phyloP scores from a whole-genome alignment of 2,329 filamentous ascomycete genomes.

The Cercospora zeae-maydis region DNA sequence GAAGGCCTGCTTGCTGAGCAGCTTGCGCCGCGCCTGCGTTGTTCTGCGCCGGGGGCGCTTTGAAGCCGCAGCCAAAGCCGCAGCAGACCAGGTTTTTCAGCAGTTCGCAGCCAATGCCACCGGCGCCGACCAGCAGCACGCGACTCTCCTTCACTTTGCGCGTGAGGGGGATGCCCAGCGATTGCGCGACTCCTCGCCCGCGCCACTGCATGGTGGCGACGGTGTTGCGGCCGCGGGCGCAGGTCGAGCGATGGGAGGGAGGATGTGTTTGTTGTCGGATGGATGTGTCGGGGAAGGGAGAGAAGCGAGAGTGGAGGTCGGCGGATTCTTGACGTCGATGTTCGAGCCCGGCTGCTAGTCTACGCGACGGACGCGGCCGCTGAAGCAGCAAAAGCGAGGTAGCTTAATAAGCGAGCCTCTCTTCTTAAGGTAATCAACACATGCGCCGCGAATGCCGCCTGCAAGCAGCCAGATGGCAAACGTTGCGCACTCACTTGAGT shows the following conservation, averaged over 20 bases:
- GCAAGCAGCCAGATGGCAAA: neutral
- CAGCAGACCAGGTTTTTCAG: conserved; percentile 92
- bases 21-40: conserved; percentile 9
- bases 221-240: neutral
- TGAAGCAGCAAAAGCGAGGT: neutral
- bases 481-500: neutral
- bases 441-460: neutral
- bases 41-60: neutral
- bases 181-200: conserved; percentile 55
- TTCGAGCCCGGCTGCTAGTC: neutral
- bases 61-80: conserved; percentile 63
- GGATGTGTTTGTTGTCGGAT: neutral
- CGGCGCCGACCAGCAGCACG: conserved; percentile 88
- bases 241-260: neutral
- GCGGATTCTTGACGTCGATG: neutral
- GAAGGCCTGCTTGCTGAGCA: neutral
- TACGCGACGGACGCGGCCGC: neutral
- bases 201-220: conserved; percentile 42
- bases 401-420: neutral
- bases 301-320: neutral
- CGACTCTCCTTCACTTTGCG: conserved; percentile 35
- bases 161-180: conserved; percentile 63
- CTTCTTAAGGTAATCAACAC: neutral
- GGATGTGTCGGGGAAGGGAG: neutral
- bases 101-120: conserved; percentile 95